Base-by-base conservation (phyloP, 2,329 filamentous ascomycete species). In the Aspergillus carbonarius region DNA sequence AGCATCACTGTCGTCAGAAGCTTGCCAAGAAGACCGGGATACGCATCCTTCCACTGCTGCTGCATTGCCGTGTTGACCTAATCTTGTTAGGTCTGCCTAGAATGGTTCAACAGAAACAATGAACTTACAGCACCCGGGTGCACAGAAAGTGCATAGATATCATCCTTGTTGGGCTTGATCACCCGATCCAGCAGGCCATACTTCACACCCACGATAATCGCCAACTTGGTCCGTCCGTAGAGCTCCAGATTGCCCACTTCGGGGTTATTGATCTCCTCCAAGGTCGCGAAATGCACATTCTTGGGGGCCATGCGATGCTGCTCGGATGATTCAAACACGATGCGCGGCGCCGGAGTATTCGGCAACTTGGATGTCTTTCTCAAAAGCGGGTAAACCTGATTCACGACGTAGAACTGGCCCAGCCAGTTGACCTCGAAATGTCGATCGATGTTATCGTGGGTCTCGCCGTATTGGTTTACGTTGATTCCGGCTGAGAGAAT, bases 21-120 rank as follows among this genome's bases (percentile, higher is more conserved):
- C 25, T 73, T 74, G 1, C 78, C 78, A 0, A 72, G 70, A 0
- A 81, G 63, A 0, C 77, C 76, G 0, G 77, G 78, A 46, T 79
- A 80, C 0, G 78, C 77, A 15, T 78, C 75, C 58, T 80, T 79
- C 76, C 76, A 80, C 57, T 80, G 77, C 53, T 79, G 69, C 54
- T 79, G 76, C 73, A 79, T 79, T 3, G 70, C 70, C 0, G 78
- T 79, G 7, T 77, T 79, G 20, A 79, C 77, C 77, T 79, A 13
- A 15, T 5, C 9, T 34, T 9, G 18, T 48, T 48, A 48, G 44
- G n/a, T n/a, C n/a, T n/a, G n/a, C n/a, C n/a, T n/a, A n/a, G n/a
- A n/a, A n/a, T n/a, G n/a, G n/a, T n/a, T n/a, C n/a, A n/a, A n/a
- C n/a, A n/a, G n/a, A n/a, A n/a, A n/a, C n/a, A n/a, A 46, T 13